A percentile compares a stretch with the other conserved stretches of the same genome.
Conservation (phyloP, 805 yeast genomes). For the Saccharomycopsis fodiens region DNA sequence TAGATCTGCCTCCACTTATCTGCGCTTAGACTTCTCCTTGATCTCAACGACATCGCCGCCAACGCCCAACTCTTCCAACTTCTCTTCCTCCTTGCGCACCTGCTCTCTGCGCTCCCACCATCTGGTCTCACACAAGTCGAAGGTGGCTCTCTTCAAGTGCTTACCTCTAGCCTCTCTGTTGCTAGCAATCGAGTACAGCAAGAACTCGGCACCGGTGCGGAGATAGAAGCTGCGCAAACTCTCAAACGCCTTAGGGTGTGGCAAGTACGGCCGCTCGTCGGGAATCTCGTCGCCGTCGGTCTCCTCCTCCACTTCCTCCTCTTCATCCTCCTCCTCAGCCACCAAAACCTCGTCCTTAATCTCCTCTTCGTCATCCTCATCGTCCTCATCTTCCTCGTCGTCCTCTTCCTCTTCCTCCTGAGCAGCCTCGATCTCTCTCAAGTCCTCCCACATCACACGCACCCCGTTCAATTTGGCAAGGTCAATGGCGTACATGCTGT, state of each 20-base stretch:
- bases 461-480: slow-evolving; percentile 83
- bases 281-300: slow-evolving; percentile 66
- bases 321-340: slow-evolving; percentile 54
- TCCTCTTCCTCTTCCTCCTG: slow-evolving; percentile 54
- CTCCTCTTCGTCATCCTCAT: slow-evolving; percentile 52
- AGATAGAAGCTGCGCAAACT: slow-evolving; percentile 73
- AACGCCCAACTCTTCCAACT: slow-evolving; percentile 83
- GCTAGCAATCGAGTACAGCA: slow-evolving; percentile 89
- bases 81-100: slow-evolving; percentile 80
- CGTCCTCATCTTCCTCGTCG: slow-evolving; percentile 56
- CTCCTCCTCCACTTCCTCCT: slow-evolving; percentile 54
- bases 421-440: slow-evolving; percentile 44
- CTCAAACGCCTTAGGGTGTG: slow-evolving; percentile 95
- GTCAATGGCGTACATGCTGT: slow-evolving; percentile 81
- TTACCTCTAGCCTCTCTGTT: slow-evolving; percentile 85
- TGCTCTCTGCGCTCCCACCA: slow-evolving; percentile 99
- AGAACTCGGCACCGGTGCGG: slow-evolving; percentile 77
- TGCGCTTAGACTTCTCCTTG: slow-evolving; percentile 41
- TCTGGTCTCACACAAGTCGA: slow-evolving; percentile 86
- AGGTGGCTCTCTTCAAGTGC: slow-evolving; percentile 78
- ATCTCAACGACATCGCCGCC: slow-evolving; percentile 81
- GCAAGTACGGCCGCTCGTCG: slow-evolving; percentile 93
- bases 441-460: slow-evolving; percentile 84
- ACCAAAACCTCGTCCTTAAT: slow-evolving; percentile 33
- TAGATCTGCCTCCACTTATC: no score